Evolutionary conservation across 2,329 filamentous ascomycete genomes (phyloP), one percentile per base, ranked within the genome.

Genomic region (Diaporthe vaccinii): DNA sequence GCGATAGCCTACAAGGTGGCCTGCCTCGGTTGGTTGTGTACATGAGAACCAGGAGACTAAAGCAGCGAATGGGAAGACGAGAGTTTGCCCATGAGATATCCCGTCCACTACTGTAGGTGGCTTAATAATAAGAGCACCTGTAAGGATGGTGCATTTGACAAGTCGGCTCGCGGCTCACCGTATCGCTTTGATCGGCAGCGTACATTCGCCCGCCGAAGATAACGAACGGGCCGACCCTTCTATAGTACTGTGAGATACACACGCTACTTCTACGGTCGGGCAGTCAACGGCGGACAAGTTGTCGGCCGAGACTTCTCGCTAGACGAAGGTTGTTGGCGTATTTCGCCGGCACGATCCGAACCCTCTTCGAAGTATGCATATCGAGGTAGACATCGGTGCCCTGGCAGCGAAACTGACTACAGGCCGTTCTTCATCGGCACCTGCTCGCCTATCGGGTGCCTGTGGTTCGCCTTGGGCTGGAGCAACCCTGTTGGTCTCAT

Each of bases 341-440:
- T 36, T 67, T 8, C 3, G 62, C 28, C 44, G 62, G 62, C 14
- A 53, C 31, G 44, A 68, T 68, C 62, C 46, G 44, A 68, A 51
- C 44, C 31, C 22, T 39, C 17, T 25, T 22, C 31, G 14, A 20
- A 15, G 20, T 36, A 12, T 28, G 28, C 6, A 25, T 20, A 44
- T 22, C 22, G 8, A 53, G 22, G 61, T 10, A 17, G 44, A 22
- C 62, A 39, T 51, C 28, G 41, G 41, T 4, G 31, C 41, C 41
- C 28, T n/a, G 28, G n/a, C 61, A 34, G 41, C 25, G n/a, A 34
- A 0, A 62, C 25, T 28, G 39, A 22, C 25, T 25, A 20, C 15
- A 3, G n/a, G 20, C 9, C 15, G 15, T 49, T 6, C 41, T 34
- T n/a, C 5, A 28, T 46, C n/a, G 39, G 25, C 28, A n/a, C 3